Base-by-base conservation (phyloP, 495 filamentous ascomycete species). In the Articulospora tetracladia region DNA sequence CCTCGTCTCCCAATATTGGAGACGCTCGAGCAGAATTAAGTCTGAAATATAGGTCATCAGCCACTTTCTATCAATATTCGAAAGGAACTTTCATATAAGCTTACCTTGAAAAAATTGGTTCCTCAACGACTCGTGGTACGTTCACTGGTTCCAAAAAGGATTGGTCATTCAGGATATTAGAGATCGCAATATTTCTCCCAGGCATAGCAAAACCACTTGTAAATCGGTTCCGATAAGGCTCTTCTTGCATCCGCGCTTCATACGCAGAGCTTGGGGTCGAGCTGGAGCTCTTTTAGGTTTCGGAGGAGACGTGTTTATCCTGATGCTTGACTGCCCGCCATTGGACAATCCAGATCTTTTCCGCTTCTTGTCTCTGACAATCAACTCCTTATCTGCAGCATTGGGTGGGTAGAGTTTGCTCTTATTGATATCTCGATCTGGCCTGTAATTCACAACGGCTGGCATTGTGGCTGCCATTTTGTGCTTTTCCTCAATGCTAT, bases 21-120 rank as follows among this genome's bases (percentile, higher is more conserved):
- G 54, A 53, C 39, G 10, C 20, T 10, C 49, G 34, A 52, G 53
- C 59, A 20, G 59, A 57, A 17, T 52, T 24, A 22, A 15, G 1
- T 27, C 58, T 59, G 49, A 0, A 6, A 22, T 54, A 15, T 20
- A 26, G 22, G 15, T 28, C 19, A 7, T 28, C 1, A 27, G 23
- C 3, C 23, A n/a, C n/a, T n/a, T n/a, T n/a, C n/a, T n/a, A n/a
- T n/a, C n/a, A n/a, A n/a, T n/a, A n/a, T n/a, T n/a, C n/a, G n/a
- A n/a, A n/a, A n/a, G n/a, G n/a, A n/a, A n/a, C n/a, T n/a, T n/a
- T n/a, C n/a, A 44, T 48, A 2, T 8, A n/a, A 30, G 13, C 41
- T 47, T 34, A 48, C 55, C 39, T 44, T 44, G 39, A 44, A n/a
- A 44, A 44, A n/a, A n/a, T n/a, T n/a, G n/a, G n/a, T n/a, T n/a